phyloP scores from a whole-genome alignment of 352 stramenopile genomes.

The Aphanomyces cochlioides region DNA sequence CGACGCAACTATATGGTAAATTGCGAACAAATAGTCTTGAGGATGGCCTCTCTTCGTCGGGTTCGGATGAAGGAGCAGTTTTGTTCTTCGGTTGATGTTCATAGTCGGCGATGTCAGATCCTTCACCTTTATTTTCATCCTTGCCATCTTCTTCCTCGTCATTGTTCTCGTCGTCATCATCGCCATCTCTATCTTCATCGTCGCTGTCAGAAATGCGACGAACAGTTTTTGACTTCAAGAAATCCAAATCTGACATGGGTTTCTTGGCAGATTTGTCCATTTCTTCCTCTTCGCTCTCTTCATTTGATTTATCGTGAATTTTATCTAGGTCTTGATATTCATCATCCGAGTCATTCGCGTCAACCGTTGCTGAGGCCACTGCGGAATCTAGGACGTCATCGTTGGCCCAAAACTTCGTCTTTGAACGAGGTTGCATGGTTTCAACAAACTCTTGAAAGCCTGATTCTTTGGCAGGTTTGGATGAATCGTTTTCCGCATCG shows the following conservation, averaged over 20 bases:
- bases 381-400: constrained; percentile 69
- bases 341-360: constrained; percentile 45
- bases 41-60: constrained; percentile 44
- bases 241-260: constrained; percentile 88
- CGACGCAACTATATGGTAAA: constrained; percentile 93
- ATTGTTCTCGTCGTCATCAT: constrained; percentile 43
- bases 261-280: constrained; percentile 32
- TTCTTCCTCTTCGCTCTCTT: constrained; percentile 39
- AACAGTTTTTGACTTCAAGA: constrained; percentile 92
- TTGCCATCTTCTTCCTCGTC: constrained; percentile 41
- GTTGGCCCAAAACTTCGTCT: constrained; percentile 89
- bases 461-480: constrained; percentile 40
- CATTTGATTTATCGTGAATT: constrained; percentile 30
- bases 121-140: constrained; percentile 6
- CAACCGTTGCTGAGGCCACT: constrained; percentile 35
- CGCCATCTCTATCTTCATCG: constrained; percentile 39
- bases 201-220: constrained; percentile 84
- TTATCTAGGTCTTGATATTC: constrained; percentile 82
- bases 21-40: constrained; percentile 97
- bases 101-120: background rate
- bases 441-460: constrained; percentile 88
- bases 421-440: constrained; percentile 85
- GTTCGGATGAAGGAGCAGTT: background rate
- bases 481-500: constrained; percentile 30
- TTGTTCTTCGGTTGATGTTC: background rate